phyloP scores from a whole-genome alignment of 2,329 filamentous ascomycete species.

The Incumbomyces lentus region DNA sequence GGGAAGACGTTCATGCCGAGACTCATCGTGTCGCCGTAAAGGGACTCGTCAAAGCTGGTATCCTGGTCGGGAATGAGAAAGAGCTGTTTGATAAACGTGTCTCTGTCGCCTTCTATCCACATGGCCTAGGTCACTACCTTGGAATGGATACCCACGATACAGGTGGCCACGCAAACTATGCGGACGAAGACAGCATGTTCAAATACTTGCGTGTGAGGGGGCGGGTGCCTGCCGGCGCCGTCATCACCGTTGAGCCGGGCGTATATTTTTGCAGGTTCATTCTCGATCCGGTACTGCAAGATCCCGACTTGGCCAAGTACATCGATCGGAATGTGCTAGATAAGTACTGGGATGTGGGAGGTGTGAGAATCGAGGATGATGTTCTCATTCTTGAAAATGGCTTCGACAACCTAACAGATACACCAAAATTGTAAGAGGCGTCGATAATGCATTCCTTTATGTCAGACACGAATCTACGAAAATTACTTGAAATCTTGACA shows the following conservation, averaged over 20 bases:
- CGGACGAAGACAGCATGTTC: slow-evolving; percentile 75
- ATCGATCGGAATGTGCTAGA: slow-evolving; percentile 66
- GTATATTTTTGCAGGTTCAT: slow-evolving; percentile 82
- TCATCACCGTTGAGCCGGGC: slow-evolving; percentile 92
- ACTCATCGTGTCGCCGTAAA: slow-evolving; percentile 63
- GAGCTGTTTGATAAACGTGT: slow-evolving; percentile 69
- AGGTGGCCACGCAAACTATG: slow-evolving; percentile 65
- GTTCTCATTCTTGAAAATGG: slow-evolving; percentile 69
- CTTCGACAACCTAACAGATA: slow-evolving; percentile 71
- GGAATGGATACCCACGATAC: slow-evolving; percentile 90
- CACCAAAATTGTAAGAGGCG: slow-evolving; percentile 54
- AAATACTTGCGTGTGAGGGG: slow-evolving; percentile 73
- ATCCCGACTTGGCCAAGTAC: slow-evolving; percentile 61
- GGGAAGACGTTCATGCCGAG: slow-evolving; percentile 60
- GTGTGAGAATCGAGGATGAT: slow-evolving; percentile 87
- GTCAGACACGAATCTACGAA: no score
- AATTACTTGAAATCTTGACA: no score
- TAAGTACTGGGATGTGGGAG: slow-evolving; percentile 79
- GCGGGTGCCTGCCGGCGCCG: slow-evolving; percentile 61
- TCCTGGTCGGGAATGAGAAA: slow-evolving; percentile 56
- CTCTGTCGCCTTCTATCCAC: slow-evolving; percentile 85
- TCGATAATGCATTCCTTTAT: no score
- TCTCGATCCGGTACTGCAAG: slow-evolving; percentile 66
- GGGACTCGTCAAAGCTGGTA: slow-evolving; percentile 60
- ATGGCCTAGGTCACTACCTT: slow-evolving; percentile 82